Percentiles rank a stretch among this genome's conserved stretches.
Conservation (phyloP, 208 protist genomes). For the Acanthamoeba rhysodes region DNA sequence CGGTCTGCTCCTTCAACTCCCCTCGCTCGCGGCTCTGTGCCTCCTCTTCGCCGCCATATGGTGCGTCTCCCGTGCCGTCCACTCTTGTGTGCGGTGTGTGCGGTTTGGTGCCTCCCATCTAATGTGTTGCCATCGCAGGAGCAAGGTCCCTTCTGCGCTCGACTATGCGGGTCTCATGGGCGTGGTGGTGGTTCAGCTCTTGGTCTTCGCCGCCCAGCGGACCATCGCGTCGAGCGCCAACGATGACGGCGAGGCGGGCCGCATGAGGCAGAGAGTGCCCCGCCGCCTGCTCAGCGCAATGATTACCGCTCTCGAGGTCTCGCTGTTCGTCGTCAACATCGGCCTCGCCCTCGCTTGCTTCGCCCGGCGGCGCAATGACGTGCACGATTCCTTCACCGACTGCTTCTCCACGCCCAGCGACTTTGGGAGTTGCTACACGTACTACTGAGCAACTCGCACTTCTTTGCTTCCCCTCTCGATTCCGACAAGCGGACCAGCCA, state of each 20-base stretch:
- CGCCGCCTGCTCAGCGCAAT: neutral
- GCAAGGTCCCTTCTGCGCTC: neutral
- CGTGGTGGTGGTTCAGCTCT: neutral
- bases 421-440: neutral
- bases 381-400: neutral
- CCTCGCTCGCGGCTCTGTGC: neutral
- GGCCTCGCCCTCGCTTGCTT: neutral
- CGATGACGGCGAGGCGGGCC: neutral
- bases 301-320: neutral
- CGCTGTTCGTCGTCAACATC: neutral
- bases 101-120: neutral
- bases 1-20: neutral
- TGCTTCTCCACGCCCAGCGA: conserved; percentile 48
- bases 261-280: neutral
- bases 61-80: neutral
- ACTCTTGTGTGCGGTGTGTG: neutral
- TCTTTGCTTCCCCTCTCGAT: too few relatives aligned
- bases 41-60: neutral
- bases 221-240: neutral
- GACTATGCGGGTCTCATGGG: neutral
- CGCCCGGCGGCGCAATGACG: neutral
- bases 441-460: neutral
- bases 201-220: neutral
- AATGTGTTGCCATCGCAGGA: neutral
- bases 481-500: too few relatives aligned